These are phyloP conservation scores for Microbotryomycetes sp. DNA, from an alignment of 1,284 basidiomycete genomes.

Conservation along the genomic window DNA sequence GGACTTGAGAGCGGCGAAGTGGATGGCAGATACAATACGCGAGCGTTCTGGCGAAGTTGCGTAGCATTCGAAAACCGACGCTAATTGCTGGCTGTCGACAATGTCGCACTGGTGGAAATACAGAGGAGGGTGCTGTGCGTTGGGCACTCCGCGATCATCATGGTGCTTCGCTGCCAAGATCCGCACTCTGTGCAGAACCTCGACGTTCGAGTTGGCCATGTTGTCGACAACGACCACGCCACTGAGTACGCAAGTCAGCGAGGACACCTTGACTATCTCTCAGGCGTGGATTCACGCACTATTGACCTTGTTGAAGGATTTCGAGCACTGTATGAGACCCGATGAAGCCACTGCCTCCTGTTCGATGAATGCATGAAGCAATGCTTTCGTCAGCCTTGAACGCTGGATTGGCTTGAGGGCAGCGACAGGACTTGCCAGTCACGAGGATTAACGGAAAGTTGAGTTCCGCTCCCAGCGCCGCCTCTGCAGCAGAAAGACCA, in stretches of 20 bases:
- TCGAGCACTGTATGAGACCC: conserved; percentile 14
- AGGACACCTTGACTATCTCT: neutral
- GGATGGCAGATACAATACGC: conserved; percentile 13
- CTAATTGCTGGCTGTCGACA: neutral
- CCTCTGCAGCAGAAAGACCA: neutral
- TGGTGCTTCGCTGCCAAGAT: conserved; percentile 11
- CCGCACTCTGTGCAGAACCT: conserved; percentile 14
- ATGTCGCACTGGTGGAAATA: conserved; percentile 15
- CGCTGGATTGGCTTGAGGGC: too few species aligned
- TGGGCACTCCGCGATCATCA: neutral
- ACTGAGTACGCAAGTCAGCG: neutral
- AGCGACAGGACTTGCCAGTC: conserved; percentile 2
- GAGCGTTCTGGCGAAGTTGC: conserved; percentile 1
- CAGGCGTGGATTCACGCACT: neutral
- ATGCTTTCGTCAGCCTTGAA: too few species aligned
- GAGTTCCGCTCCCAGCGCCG: neutral
- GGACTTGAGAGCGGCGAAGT: conserved; percentile 17
- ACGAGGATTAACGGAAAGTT: conserved; percentile 9
- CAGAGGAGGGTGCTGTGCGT: conserved; percentile 9
- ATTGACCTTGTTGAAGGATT: conserved; percentile 11
- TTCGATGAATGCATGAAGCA: neutral
- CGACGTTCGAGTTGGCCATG: conserved; percentile 10
- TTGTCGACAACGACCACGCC: conserved; percentile 15
- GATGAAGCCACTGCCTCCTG: conserved; percentile 16
- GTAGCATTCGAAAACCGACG: conserved; percentile 6